phyloP scores from a whole-genome alignment of 1,139 yeast genomes.

The Debaryomyces nepalensis region DNA sequence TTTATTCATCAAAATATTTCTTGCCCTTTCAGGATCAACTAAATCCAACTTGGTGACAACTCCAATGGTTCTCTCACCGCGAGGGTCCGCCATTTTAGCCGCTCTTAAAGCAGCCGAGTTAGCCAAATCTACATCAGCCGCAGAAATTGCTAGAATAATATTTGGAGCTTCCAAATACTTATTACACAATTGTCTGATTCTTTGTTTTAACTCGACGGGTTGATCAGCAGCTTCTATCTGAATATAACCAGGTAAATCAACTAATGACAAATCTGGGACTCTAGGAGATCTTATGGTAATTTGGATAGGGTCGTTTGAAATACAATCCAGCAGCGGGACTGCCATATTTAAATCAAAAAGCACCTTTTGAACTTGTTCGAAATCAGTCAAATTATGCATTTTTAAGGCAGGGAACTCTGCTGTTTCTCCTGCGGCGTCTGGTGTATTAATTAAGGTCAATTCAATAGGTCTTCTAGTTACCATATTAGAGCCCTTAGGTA shows the following conservation, averaged over 20 bases:
- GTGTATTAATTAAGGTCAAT: slow-evolving; percentile 86
- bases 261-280: slow-evolving; percentile 92
- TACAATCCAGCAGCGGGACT: slow-evolving; percentile 83
- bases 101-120: slow-evolving; percentile 94
- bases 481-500: slow-evolving; percentile 95
- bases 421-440: slow-evolving; percentile 77
- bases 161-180: slow-evolving; percentile 89
- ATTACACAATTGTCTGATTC: slow-evolving; percentile 79
- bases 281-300: slow-evolving; percentile 87
- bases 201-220: slow-evolving; percentile 79
- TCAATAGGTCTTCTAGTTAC: slow-evolving; percentile 96
- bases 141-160: slow-evolving; percentile 91
- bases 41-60: slow-evolving; percentile 93
- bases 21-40: slow-evolving; percentile 77
- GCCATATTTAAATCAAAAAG: slow-evolving; percentile 89
- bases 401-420: slow-evolving; percentile 95
- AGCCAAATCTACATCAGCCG: slow-evolving; percentile 98
- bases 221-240: slow-evolving; percentile 97
- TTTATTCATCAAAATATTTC: slow-evolving; percentile 67
- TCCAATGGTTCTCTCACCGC: slow-evolving; percentile 94
- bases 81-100: slow-evolving; percentile 89
- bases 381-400: slow-evolving; percentile 81
- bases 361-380: slow-evolving; percentile 82
- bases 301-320: slow-evolving; percentile 90
- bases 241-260: slow-evolving; percentile 96